Percentiles rank a stretch among this genome's conserved stretches.
Evolutionary conservation across 2,329 filamentous ascomycete species (phyloP).

Genomic region (Capronia epimyces): DNA sequence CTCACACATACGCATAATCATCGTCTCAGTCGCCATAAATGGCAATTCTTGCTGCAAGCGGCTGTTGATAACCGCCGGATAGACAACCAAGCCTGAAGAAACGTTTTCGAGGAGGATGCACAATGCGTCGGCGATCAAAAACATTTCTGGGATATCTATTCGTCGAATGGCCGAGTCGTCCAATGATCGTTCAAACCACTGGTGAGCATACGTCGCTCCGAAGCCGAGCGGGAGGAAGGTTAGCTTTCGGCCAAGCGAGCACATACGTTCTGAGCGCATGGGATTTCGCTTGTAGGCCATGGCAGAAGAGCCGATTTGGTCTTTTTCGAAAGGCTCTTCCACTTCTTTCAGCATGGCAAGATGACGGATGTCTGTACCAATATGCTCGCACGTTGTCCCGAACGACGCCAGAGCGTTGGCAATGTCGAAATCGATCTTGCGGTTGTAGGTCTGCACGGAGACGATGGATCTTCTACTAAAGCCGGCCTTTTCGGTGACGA

Average conservation of each 20-base stretch:
- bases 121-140: conserved; percentile 64
- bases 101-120: conserved; percentile 64
- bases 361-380: conserved; percentile 68
- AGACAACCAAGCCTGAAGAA: conserved; percentile 66
- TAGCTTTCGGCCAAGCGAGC: conserved; percentile 53
- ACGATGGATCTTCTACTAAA: conserved; percentile 53
- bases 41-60: conserved; percentile 71
- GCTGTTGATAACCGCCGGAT: conserved; percentile 64
- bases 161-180: conserved; percentile 40
- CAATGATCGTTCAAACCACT: conserved; percentile 73
- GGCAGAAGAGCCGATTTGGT: conserved; percentile 66
- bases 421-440: conserved; percentile 78
- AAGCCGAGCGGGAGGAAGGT: conserved; percentile 52
- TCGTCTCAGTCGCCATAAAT: conserved; percentile 71
- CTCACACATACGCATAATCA: conserved; percentile 72
- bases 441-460: conserved; percentile 68
- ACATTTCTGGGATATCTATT: conserved; percentile 60
- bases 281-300: conserved; percentile 63
- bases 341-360: conserved; percentile 73
- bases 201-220: conserved; percentile 62
- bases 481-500: conserved; percentile 61
- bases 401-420: conserved; percentile 74
- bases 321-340: conserved; percentile 75
- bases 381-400: conserved; percentile 71
- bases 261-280: conserved; percentile 56